A percentile compares a stretch with the other conserved stretches of the same genome.
phyloP scores from a whole-genome alignment of 2,329 filamentous ascomycete species.

The Cordyceps militaris region DNA sequence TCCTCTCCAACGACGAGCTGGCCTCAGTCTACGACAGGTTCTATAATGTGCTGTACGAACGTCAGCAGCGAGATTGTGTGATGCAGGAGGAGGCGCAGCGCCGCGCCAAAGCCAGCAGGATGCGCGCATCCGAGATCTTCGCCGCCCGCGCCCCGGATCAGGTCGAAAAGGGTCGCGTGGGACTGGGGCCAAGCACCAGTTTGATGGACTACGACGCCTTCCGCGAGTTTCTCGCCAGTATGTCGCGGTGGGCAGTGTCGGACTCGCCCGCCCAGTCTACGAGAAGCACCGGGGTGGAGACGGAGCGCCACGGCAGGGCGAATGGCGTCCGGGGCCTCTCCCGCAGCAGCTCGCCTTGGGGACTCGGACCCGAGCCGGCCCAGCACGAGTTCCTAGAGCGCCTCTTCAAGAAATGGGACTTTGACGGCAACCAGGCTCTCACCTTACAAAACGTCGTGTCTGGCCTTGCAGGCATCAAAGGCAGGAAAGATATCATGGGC shows the following conservation, averaged over 20 bases:
- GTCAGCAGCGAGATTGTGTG: conserved; percentile 73
- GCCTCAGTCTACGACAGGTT: conserved; percentile 90
- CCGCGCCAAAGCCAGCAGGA: conserved; percentile 52
- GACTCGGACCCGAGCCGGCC: conserved; percentile 58
- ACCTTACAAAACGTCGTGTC: conserved; percentile 88
- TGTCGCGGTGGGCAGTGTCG: conserved; percentile 88
- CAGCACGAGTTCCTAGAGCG: conserved; percentile 92
- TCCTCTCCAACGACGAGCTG: conserved; percentile 76
- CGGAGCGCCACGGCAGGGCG: conserved; percentile 53
- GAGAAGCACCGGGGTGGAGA: conserved; percentile 40
- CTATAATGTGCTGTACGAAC: conserved; percentile 84
- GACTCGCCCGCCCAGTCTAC: conserved; percentile 64
- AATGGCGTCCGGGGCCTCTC: conserved; percentile 45
- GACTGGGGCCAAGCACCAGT: conserved; percentile 79
- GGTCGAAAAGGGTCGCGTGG: conserved; percentile 78
- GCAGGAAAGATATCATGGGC: conserved; percentile 92
- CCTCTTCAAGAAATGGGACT: conserved; percentile 83
- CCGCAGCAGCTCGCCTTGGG: conserved; percentile 45
- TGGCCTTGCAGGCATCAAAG: conserved; percentile 85
- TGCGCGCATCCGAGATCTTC: conserved; percentile 32
- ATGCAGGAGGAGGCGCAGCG: conserved; percentile 69
- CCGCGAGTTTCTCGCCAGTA: conserved; percentile 82
- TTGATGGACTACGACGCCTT: conserved; percentile 98
- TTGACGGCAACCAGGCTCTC: conserved; percentile 66
- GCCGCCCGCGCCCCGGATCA: conserved; percentile 36